Evolutionary conservation across 805 yeast genomes (phyloP).

Genomic region (Cyberlindnera petersonii): DNA sequence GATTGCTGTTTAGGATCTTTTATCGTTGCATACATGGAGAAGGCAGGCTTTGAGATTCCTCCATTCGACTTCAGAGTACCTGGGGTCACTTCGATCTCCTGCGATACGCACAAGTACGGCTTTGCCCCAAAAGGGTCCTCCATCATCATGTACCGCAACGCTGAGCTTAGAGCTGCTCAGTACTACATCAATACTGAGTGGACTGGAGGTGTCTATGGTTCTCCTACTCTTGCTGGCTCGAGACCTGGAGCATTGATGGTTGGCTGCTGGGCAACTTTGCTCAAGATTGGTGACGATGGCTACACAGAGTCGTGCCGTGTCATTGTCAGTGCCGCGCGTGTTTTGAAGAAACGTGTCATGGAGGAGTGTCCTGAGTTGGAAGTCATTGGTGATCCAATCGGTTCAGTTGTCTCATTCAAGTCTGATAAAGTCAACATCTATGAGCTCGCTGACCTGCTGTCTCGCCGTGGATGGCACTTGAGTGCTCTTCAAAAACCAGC

Average conservation of each 20-base stretch:
- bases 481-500: conserved; percentile 84
- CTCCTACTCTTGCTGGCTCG: conserved; percentile 95
- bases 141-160: conserved; percentile 78
- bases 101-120: conserved; percentile 98
- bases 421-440: conserved; percentile 65
- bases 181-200: conserved; percentile 81
- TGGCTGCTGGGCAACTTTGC: conserved; percentile 97
- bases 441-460: conserved; percentile 67
- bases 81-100: conserved; percentile 96
- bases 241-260: conserved; percentile 96
- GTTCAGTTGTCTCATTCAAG: conserved; percentile 78
- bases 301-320: conserved; percentile 61
- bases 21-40: conserved; percentile 72
- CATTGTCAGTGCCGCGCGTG: conserved; percentile 63
- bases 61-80: conserved; percentile 81
- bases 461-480: conserved; percentile 81
- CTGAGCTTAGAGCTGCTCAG: conserved; percentile 69
- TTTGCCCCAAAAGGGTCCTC: conserved; percentile 98
- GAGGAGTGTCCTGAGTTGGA: conserved; percentile 53
- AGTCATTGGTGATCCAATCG: conserved; percentile 80
- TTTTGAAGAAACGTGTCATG: conserved; percentile 45
- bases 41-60: conserved; percentile 47
- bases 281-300: conserved; percentile 80
- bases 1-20: conserved; percentile 96
- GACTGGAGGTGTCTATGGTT: conserved; percentile 95